Percentiles rank a stretch among this genome's conserved stretches.
phyloP scores from a whole-genome alignment of 805 yeast species.

The Metschnikowia gruessii region DNA sequence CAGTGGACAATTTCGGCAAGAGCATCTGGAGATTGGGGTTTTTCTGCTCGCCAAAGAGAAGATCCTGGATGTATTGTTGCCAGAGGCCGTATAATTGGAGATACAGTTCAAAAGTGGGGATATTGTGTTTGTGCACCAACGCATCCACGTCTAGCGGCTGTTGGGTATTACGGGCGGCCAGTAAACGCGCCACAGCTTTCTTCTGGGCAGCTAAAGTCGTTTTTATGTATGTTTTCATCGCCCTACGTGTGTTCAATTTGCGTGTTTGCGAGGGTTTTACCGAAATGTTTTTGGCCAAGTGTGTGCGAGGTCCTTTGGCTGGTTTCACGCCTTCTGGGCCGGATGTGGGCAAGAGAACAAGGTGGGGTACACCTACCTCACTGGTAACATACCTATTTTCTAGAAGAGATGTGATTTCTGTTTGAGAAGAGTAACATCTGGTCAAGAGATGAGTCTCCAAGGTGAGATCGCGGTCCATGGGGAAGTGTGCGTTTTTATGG shows the following conservation, averaged over 20 bases:
- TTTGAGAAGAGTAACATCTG: constrained; percentile 40
- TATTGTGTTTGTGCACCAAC: constrained; percentile 26
- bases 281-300: constrained; percentile 6
- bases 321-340: constrained; percentile 19
- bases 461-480: constrained; percentile 40
- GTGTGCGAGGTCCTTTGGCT: constrained; percentile 7
- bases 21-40: constrained; percentile 31
- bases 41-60: constrained; percentile 40
- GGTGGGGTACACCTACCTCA: constrained; percentile 30
- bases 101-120: constrained; percentile 50
- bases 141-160: constrained; percentile 22
- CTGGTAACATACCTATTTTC: constrained; percentile 44
- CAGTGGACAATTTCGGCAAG: constrained; percentile 60
- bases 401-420: constrained; percentile 39
- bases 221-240: constrained; percentile 42
- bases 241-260: constrained; percentile 35
- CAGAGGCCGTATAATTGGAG: constrained; percentile 61
- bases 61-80: constrained; percentile 63
- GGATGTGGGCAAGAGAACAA: constrained; percentile 29
- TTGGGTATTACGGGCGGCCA: constrained; percentile 25
- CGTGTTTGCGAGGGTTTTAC: constrained; percentile 18
- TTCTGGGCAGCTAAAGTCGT: constrained; percentile 39
- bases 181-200: constrained; percentile 35
- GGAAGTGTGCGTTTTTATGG: no score
- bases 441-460: constrained; percentile 47